These are phyloP conservation scores for Silene conica DNA, from an alignment of 148 eudicot species.

Conservation along the genomic window DNA sequence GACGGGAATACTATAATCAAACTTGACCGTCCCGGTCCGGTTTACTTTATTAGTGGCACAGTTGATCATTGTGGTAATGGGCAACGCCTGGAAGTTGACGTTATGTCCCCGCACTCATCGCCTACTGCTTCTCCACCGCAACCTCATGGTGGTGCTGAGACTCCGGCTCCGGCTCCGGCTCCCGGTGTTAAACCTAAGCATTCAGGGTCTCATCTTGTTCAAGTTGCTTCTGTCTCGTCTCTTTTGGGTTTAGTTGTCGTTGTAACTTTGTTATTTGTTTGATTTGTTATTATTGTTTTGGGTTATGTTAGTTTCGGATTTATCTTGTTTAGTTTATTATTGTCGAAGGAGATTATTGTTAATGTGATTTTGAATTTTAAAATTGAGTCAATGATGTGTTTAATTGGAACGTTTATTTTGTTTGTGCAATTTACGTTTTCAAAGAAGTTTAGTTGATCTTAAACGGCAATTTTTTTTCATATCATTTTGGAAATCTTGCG, in stretches of 20 bases:
- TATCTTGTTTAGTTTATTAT: not conserved
- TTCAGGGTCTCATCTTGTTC: not conserved
- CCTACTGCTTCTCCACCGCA: not conserved
- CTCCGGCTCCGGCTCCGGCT: conserved; percentile 2
- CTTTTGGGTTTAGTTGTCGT: conserved; percentile 8
- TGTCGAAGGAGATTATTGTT: not conserved
- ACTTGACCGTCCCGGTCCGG: conserved; percentile 32
- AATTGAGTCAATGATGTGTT: too few species aligned
- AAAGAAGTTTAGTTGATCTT: too few species aligned
- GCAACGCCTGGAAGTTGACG: conserved; percentile 44
- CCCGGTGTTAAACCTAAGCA: not conserved
- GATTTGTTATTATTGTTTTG: not conserved
- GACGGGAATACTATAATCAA: conserved; percentile 43
- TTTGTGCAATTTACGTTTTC: too few species aligned
- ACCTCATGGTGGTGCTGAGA: not conserved
- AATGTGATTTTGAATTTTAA: too few species aligned
- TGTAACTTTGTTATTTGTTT: not conserved
- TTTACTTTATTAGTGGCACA: conserved; percentile 58
- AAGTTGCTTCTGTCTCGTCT: not conserved
- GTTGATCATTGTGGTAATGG: conserved; percentile 46
- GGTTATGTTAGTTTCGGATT: not conserved
- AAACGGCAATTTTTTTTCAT: too few species aligned
- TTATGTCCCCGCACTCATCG: conserved; percentile 26
- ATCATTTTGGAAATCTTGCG: too few species aligned
- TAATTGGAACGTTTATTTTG: too few species aligned